Conservation (phyloP, 768 basidiomycete species). For the Trametes gibbosa region DNA sequence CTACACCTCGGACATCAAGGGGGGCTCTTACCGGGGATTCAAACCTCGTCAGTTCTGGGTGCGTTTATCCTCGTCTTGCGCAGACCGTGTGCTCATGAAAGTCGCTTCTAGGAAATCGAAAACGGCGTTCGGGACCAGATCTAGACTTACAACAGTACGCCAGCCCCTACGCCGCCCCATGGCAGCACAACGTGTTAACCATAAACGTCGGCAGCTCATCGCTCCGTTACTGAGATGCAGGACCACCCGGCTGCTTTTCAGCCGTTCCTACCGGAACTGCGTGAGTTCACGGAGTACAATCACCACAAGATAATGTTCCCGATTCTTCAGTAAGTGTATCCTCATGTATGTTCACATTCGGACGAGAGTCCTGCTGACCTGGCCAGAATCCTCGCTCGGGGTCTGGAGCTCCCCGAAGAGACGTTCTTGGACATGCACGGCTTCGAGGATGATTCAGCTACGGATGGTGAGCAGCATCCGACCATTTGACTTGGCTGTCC, state of each 20-base stretch:
- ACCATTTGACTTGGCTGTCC: no score
- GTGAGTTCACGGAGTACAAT: slow-evolving; percentile 45
- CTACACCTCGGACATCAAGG: slow-evolving; percentile 32
- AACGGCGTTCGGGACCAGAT: slow-evolving; percentile 62
- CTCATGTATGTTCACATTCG: no score
- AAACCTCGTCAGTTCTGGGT: slow-evolving; percentile 56
- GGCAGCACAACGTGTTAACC: not conserved
- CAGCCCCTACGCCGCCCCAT: no score
- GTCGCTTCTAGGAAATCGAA: slow-evolving; percentile 48
- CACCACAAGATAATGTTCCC: slow-evolving; percentile 51
- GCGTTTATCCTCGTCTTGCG: slow-evolving; percentile 4
- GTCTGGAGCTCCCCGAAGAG: slow-evolving; percentile 46
- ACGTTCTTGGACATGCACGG: slow-evolving; percentile 40
- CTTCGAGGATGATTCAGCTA: slow-evolving; percentile 36
- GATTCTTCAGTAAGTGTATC: slow-evolving; percentile 36
- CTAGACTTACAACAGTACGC: slow-evolving; percentile 62
- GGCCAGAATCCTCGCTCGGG: slow-evolving; percentile 39
- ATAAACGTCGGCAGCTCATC: slow-evolving; percentile 40
- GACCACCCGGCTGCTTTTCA: slow-evolving; percentile 48
- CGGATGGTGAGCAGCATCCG: slow-evolving; percentile 30
- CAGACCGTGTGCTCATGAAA: no score
- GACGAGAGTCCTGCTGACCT: no score
- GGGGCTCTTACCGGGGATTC: slow-evolving; percentile 53
- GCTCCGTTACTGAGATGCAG: slow-evolving; percentile 42
- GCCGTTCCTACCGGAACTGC: slow-evolving; percentile 53